Evolutionary conservation across 2,329 filamentous ascomycete species (phyloP), one percentile per base, ranked within the genome.

Genomic region (Lachnellula hyalina): DNA sequence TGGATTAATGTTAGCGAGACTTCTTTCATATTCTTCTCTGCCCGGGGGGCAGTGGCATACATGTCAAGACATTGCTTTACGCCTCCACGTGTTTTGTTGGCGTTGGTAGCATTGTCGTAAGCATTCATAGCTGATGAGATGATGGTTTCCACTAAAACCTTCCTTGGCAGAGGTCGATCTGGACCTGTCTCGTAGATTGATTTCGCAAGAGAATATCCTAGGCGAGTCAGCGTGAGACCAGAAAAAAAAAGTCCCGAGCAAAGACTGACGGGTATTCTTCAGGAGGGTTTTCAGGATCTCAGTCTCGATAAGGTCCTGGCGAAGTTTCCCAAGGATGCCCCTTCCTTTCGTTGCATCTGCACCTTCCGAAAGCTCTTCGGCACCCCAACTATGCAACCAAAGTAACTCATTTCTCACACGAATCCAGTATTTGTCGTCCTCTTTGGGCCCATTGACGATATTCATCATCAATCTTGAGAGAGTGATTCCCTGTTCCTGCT

Each of bases 31-130:
- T 32, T 12, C 3, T 8, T 21, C 23, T 35, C 34, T 4, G 11
- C 11, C 19, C 19, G 7, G 15, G 21, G 15, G 21, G 5, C 0
- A 25, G 3, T 38, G 68, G 68, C 82, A 71, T 73, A 87, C 86
- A 89, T 87, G 49, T 90, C 86, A 61, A 86, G 79, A 46, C 87
- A 90, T 69, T 84, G 89, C 71, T 89, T 90, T 64, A 94, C 77
- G 0, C 86, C 86, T 15, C 89, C 89, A 61, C 89, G 79, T 2
- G 81, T 88, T 53, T 83, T 82, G 63, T 93, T 91, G 0, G 87
- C 87, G 64, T 94, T 94, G 21, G 86, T 89, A 3, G 89, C 89
- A 66, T 89, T 89, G 65, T 94, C 89, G 66, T 91, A 94, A 4
- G 86, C 81, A 52, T 81, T 77, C 73, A 91, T 79, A 1, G 86